A percentile compares a stretch with the other conserved stretches of the same genome.
Evolutionary conservation across 116 monocot genomes (phyloP).

Genomic region (Thalassia testudinum): DNA sequence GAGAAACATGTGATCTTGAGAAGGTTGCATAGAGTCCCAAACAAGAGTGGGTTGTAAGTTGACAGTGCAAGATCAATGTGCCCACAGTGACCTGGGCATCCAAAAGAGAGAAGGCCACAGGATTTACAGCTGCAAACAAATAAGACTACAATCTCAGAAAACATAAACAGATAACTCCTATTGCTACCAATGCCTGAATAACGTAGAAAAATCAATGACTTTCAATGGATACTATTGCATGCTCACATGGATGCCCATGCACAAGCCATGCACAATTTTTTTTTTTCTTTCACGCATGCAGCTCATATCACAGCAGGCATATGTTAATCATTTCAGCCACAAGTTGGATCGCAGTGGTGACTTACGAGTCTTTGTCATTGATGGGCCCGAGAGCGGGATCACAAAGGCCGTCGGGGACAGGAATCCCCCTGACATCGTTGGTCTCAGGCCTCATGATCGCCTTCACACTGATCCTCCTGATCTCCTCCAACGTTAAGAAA

Average conservation of each 20-base stretch:
- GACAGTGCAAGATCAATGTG: slow-evolving; percentile 67
- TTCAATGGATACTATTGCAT: too few species aligned
- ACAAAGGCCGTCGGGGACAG: slow-evolving; percentile 35
- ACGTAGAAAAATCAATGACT: too few species aligned
- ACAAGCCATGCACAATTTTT: too few species aligned
- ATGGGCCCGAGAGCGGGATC: slow-evolving; percentile 52
- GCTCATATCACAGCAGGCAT: too few species aligned
- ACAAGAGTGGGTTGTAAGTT: slow-evolving; percentile 65
- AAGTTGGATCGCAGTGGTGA: too few species aligned
- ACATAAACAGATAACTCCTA: too few species aligned
- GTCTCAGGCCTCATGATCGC: slow-evolving; percentile 32
- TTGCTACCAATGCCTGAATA: too few species aligned
- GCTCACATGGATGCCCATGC: too few species aligned
- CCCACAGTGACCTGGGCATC: slow-evolving; percentile 82
- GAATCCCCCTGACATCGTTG: slow-evolving; percentile 26
- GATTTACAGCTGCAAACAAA: slow-evolving; percentile 54
- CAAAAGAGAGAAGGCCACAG: slow-evolving; percentile 41
- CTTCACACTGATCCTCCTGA: slow-evolving; percentile 50
- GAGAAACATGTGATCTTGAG: slow-evolving; percentile 60
- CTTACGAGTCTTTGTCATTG: slow-evolving; percentile 42
- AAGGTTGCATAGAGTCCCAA: slow-evolving; percentile 38
- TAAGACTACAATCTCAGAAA: too few species aligned
- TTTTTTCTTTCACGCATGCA: too few species aligned
- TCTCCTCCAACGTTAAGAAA: slow-evolving; percentile 33
- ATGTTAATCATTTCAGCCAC: too few species aligned